Percentiles rank a stretch among this genome's conserved stretches.
Evolutionary conservation across 2,329 filamentous ascomycete species (phyloP).

Genomic region (Cercospora zeina): DNA sequence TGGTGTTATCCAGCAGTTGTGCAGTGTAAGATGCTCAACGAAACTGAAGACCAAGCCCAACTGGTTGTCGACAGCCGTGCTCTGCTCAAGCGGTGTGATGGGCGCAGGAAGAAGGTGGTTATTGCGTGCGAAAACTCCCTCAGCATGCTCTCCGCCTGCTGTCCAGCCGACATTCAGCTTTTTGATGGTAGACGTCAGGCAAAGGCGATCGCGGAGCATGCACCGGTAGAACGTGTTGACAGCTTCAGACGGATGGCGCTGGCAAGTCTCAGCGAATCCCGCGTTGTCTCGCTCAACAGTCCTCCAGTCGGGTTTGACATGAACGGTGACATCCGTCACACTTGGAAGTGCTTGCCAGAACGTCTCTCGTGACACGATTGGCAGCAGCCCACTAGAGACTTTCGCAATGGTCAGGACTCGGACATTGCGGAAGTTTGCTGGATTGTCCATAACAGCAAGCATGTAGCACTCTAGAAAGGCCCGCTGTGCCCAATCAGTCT

Average conservation of each 20-base stretch:
- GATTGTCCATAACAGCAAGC: conserved; percentile 64
- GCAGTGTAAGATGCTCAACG: conserved; percentile 61
- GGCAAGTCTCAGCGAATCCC: conserved; percentile 52
- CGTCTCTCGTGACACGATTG: conserved; percentile 56
- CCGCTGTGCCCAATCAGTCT: conserved; percentile 67
- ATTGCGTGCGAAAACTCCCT: conserved; percentile 63
- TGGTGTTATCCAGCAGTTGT: conserved; percentile 69
- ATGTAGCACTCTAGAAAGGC: conserved; percentile 69
- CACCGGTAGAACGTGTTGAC: conserved; percentile 55
- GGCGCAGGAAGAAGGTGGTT: conserved; percentile 64
- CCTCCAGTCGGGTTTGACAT: conserved; percentile 67
- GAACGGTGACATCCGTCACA: conserved; percentile 58
- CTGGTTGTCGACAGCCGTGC: conserved; percentile 19
- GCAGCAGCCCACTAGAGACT: conserved; percentile 62
- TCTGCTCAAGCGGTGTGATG: conserved; percentile 42
- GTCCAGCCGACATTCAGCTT: conserved; percentile 66
- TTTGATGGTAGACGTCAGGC: conserved; percentile 56
- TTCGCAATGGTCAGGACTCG: conserved; percentile 64
- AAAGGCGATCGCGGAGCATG: conserved; percentile 42
- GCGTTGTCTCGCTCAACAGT: conserved; percentile 56
- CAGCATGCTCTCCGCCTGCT: conserved; percentile 66
- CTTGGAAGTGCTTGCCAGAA: conserved; percentile 63
- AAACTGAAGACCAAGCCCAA: conserved; percentile 51
- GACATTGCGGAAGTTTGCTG: conserved; percentile 54
- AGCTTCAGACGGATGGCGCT: conserved; percentile 55